Evolutionary conservation across 1,139 yeast genomes (phyloP).

Genomic region (Magnusiomyces fungicola): DNA sequence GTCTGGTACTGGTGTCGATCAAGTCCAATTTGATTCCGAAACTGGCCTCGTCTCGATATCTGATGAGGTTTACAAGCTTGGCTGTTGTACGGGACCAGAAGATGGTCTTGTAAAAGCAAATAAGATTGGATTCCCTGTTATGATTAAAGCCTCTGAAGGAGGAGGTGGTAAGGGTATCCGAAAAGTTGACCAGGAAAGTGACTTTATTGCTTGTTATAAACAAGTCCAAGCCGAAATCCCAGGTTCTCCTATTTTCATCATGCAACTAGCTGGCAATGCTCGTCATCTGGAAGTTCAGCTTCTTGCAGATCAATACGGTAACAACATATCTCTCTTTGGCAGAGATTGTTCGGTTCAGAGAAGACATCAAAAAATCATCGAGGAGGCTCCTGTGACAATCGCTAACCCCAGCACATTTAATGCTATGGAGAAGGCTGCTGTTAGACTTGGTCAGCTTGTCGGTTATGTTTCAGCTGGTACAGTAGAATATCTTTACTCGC

Average conservation of each 20-base stretch:
- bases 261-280: constrained; percentile 92
- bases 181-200: constrained; percentile 73
- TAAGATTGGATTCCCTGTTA: constrained; percentile 88
- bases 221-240: constrained; percentile 95
- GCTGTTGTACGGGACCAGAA: constrained; percentile 80
- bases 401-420: constrained; percentile 82
- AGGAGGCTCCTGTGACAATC: constrained; percentile 94
- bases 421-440: constrained; percentile 95
- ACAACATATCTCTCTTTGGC: constrained; percentile 86
- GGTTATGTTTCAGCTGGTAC: constrained; percentile 99
- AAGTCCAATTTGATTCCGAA: constrained; percentile 57
- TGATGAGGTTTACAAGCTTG: constrained; percentile 73
- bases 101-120: constrained; percentile 82
- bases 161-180: constrained; percentile 99
- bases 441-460: constrained; percentile 88
- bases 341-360: constrained; percentile 97
- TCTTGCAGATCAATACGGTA: constrained; percentile 92
- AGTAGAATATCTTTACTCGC: constrained; percentile 91
- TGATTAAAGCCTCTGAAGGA: constrained; percentile 97
- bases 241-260: constrained; percentile 90
- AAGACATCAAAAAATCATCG: constrained; percentile 94
- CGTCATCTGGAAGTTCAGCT: constrained; percentile 94
- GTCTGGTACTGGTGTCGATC: constrained; percentile 96
- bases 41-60: constrained; percentile 84
- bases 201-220: constrained; percentile 61